Base-by-base conservation (phyloP, 805 yeast species). In the Nakazawaea ambrosiae region DNA sequence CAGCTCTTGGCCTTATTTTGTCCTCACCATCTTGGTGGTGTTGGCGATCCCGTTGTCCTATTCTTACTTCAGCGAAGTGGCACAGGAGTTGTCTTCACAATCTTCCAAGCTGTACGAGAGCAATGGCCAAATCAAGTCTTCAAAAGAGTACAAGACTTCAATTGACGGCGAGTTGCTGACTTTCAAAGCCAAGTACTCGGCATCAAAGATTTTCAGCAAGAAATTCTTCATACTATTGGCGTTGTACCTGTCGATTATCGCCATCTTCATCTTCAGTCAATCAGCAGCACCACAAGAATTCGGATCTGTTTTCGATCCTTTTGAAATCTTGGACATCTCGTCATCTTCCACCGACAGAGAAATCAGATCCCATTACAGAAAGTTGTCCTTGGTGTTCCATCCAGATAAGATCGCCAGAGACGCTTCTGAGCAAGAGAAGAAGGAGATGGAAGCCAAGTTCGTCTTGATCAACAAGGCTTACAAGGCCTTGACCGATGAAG, bases 1-100 rank as follows among this genome's bases (percentile, higher is more conserved):
- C 34, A 92, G 85, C 50, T 86, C 92, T 2, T 88, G 96, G 96
- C 97, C 97, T 28, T 87, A 80, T 56, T 89, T 89, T 53, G 73
- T 82, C 36, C 57, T 84, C 52, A 88, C 96, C 3, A 61, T 85
- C 34, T 60, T 82, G 36, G 63, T 83, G 19, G 73, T 83, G 42
- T 73, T 78, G 15, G 66, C 85, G 42, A 55, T 86, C 27, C 96
- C 96, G 5, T 18, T 31, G 9, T 6, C 16, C 7, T 34, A 34
- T 15, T 39, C 36, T 9, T 39, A 39, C 19, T 14, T 33, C 22
- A 48, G 70, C 43, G 78, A 87, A 10, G 40, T 69, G 12, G 31
- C 45, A 18, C 34, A 55, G 8, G 11, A 26, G 41, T 17, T 38
- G 28, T 33, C 39, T 3, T 12, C 20, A 14, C 4, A 9, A 4